Percentiles rank a stretch among this genome's conserved stretches.
Conservation (phyloP, 148 eudicot species). For the Hydrangea macrophylla region DNA sequence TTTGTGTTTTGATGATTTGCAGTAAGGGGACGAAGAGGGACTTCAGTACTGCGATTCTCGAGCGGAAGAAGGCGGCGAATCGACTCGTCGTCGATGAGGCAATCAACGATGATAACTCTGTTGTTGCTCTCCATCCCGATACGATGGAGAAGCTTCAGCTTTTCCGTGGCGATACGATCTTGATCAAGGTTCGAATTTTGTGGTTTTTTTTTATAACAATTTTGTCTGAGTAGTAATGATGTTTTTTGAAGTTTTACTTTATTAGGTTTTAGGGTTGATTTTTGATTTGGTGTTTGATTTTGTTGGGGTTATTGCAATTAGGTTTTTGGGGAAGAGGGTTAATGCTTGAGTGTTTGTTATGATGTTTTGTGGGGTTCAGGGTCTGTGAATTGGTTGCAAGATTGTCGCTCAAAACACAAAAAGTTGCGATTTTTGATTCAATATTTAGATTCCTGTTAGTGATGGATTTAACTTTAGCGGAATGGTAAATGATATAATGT, state of each 20-base stretch:
- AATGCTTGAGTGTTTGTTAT: not conserved
- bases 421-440: too few relatives aligned
- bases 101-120: constrained; percentile 75
- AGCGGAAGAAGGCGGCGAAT: constrained; percentile 75
- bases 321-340: not conserved
- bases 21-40: constrained; percentile 77
- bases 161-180: constrained; percentile 77
- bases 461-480: too few relatives aligned
- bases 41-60: constrained; percentile 76
- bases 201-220: not conserved
- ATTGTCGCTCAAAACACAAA: not conserved
- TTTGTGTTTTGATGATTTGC: constrained; percentile 11
- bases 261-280: too few relatives aligned
- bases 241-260: too few relatives aligned
- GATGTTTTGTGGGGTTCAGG: not conserved
- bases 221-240: not conserved
- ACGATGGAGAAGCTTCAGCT: constrained; percentile 90
- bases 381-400: not conserved
- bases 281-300: too few relatives aligned
- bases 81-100: constrained; percentile 82
- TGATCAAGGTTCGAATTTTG: constrained; percentile 52
- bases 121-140: constrained; percentile 70
- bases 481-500: not conserved
- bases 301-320: not conserved
- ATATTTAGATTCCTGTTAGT: too few relatives aligned